Evolutionary conservation across 2,329 filamentous ascomycete species (phyloP), one percentile per base, ranked within the genome.

Genomic region (Curvularia lunata): DNA sequence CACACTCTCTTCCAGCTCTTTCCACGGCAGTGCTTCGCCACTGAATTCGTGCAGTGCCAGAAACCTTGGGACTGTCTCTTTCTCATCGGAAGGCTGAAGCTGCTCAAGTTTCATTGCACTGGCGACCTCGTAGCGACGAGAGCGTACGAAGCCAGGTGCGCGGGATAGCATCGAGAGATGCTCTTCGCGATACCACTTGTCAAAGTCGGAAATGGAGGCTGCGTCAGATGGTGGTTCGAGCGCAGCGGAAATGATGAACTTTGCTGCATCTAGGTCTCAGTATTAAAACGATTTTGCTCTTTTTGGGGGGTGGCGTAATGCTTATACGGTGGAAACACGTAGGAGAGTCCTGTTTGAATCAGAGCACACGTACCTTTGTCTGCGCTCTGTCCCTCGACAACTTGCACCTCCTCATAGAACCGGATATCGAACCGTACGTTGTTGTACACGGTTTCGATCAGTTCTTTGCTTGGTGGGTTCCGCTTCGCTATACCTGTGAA

Each of bases 361-460:
- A 49, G 3, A 18, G 27, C 19, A 30, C 4, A 30, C 43, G 10
- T 32, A 19, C 43, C 43, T 30, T 46, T 32, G 4, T 46, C 9
- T 19, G 18, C n/a, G 7, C 5, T 18, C n/a, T 27, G 16, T 1
- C 7, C 42, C 27, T 32, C 27, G 19, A 40, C 37, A 4, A 27
- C 12, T 8, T 60, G 56, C 13, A 54, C 48, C 23, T 64, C 53
- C 40, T 66, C 59, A 34, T 65, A 73, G 48, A 73, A 75, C 28
- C 70, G 54, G 2, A 65, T 70, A 43, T 72, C 67, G 54, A 74
- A 75, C 40, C 65, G 52, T 21, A 61, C 59, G 37, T 72, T 65
- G 52, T 52, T 63, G 53, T 71, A 75, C 2, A 75, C 47, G 3
- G 37, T 42, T 8, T 68, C 56, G 12, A 72, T 46, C 6, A 73